These are phyloP conservation scores for Edaphochlamys debaryana DNA, from an alignment of 139 green algal genomes.

Conservation along the genomic window DNA sequence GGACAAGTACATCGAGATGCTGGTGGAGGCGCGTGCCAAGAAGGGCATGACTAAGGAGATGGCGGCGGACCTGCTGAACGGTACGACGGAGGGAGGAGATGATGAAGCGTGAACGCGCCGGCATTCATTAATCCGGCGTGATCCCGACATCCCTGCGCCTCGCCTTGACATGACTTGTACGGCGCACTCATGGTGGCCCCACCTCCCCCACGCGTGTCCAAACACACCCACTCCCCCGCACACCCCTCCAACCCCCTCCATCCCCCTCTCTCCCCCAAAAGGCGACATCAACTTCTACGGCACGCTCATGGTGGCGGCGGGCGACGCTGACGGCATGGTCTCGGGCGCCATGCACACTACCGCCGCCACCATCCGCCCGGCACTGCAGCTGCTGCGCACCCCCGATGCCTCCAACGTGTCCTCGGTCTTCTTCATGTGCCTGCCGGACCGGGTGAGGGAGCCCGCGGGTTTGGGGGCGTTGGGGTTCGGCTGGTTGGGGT, in stretches of 20 bases:
- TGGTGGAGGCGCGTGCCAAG: slow-evolving; percentile 71
- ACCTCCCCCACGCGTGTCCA: too few relatives aligned
- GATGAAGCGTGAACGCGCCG: too few relatives aligned
- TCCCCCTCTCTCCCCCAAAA: background rate
- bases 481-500: background rate
- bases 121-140: too few relatives aligned
- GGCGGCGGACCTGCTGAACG: slow-evolving; percentile 70
- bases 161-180: too few relatives aligned
- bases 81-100: too few relatives aligned
- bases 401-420: slow-evolving; percentile 70
- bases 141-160: too few relatives aligned
- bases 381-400: slow-evolving; percentile 73
- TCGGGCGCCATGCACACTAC: slow-evolving; percentile 88
- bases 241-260: background rate
- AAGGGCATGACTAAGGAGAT: slow-evolving; percentile 82
- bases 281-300: slow-evolving; percentile 75
- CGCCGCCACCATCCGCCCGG: slow-evolving; percentile 87
- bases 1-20: slow-evolving; percentile 61
- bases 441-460: slow-evolving; percentile 80
- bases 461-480: background rate
- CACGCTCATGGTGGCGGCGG: slow-evolving; percentile 85
- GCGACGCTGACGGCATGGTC: slow-evolving; percentile 93
- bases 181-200: too few relatives aligned
- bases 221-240: background rate
- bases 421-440: slow-evolving; percentile 95